Evolutionary conservation across 2,329 filamentous ascomycete genomes (phyloP).

Genomic region (Mycosphaerella sp.): DNA sequence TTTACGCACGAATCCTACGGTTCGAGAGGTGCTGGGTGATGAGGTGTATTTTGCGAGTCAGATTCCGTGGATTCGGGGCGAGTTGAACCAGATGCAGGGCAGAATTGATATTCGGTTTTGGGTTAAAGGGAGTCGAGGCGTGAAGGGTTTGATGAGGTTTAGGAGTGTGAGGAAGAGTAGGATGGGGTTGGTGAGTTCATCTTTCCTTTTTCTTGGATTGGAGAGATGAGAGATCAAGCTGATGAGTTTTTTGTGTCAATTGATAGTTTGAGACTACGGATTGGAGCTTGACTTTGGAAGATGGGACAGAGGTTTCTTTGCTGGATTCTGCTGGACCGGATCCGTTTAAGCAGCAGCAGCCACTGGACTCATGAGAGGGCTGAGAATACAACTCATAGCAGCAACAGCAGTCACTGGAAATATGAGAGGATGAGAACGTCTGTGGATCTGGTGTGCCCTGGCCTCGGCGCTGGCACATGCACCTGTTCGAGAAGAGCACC

Average conservation of each 20-base stretch:
- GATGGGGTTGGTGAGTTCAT: constrained; percentile 49
- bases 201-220: no score
- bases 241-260: constrained; percentile 8
- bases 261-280: constrained; percentile 74
- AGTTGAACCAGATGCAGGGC: constrained; percentile 91
- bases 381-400: not conserved
- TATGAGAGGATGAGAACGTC: not conserved
- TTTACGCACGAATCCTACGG: constrained; percentile 69
- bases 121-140: constrained; percentile 68
- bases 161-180: constrained; percentile 63
- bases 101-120: constrained; percentile 79
- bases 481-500: not conserved
- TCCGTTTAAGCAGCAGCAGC: constrained; percentile 50
- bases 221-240: not conserved
- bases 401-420: constrained; percentile 10
- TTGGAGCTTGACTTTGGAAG: constrained; percentile 73
- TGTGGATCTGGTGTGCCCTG: not conserved
- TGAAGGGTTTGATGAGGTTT: constrained; percentile 69
- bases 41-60: constrained; percentile 47
- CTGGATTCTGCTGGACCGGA: constrained; percentile 57
- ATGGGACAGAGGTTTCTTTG: constrained; percentile 65
- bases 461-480: not conserved
- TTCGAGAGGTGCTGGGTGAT: constrained; percentile 74
- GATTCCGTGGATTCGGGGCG: constrained; percentile 47
- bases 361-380: not conserved